Conservation (phyloP, 2,329 filamentous ascomycete genomes). For the Beauveria scarabaeidicola region DNA sequence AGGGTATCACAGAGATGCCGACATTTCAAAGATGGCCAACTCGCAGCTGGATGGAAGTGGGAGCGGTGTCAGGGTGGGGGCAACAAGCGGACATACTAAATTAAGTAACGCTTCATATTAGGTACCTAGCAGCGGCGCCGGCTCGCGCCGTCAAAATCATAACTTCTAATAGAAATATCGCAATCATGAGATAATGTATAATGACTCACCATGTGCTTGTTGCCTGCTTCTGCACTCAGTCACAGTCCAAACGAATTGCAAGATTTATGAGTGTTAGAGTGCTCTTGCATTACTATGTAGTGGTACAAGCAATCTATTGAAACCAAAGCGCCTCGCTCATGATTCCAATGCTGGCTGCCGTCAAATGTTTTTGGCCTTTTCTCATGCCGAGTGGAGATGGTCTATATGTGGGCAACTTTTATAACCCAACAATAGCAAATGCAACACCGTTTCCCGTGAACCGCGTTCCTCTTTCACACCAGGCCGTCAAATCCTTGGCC, state of each 20-base stretch:
- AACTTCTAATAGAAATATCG: background rate
- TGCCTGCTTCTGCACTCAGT: background rate
- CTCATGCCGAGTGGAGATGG: conserved; percentile 42
- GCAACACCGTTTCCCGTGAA: background rate
- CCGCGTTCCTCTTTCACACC: background rate
- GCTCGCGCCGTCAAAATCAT: background rate
- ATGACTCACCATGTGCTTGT: background rate
- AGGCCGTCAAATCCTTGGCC: conserved; percentile 1
- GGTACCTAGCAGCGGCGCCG: no score
- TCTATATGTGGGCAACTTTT: conserved; percentile 27
- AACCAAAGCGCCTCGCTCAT: conserved; percentile 9
- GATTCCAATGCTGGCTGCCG: conserved; percentile 9
- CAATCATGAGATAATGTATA: background rate
- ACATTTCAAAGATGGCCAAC: background rate
- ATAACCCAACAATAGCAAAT: background rate
- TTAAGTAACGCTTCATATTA: no score
- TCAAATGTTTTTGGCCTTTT: conserved; percentile 18
- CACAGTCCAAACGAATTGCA: background rate
- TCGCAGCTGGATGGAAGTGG: background rate
- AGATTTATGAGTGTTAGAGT: background rate
- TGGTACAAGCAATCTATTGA: conserved; percentile 11
- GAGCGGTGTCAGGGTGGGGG: conserved; percentile 6
- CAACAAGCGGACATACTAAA: background rate
- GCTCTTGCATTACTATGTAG: conserved; percentile 4
- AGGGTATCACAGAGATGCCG: background rate